These are phyloP conservation scores for Xeromyces bisporus DNA, from an alignment of 495 filamentous ascomycete genomes.

Conservation along the genomic window DNA sequence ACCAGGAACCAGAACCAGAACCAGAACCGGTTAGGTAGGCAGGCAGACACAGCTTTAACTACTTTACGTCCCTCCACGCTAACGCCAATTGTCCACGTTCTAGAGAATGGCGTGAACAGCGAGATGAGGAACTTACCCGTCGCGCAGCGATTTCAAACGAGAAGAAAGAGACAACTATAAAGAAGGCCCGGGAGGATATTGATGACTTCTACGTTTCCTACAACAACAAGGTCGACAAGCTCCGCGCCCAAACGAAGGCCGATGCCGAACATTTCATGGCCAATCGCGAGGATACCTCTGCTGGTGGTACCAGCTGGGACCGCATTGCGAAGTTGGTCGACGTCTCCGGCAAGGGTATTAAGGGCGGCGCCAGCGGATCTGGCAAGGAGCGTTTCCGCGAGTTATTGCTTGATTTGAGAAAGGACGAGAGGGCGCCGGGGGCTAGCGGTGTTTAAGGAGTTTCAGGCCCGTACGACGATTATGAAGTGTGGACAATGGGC, in stretches of 20 bases:
- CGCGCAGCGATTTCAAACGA: slow-evolving; percentile 59
- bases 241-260: slow-evolving; percentile 59
- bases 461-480: too few relatives aligned
- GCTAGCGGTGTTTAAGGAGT: slow-evolving; percentile 34
- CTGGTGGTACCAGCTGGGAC: slow-evolving; percentile 95
- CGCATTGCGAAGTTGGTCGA: slow-evolving; percentile 94
- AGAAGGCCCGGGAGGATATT: slow-evolving; percentile 73
- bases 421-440: slow-evolving; percentile 88
- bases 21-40: slow-evolving; percentile 63
- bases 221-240: slow-evolving; percentile 91
- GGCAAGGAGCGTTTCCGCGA: slow-evolving; percentile 94
- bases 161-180: slow-evolving; percentile 65
- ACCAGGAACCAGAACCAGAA: slow-evolving; percentile 50
- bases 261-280: slow-evolving; percentile 92
- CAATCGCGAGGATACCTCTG: slow-evolving; percentile 75
- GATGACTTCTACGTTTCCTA: slow-evolving; percentile 99
- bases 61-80: too few relatives aligned
- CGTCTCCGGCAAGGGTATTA: slow-evolving; percentile 79
- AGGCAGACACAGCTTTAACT: too few relatives aligned
- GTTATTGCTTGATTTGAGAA: slow-evolving; percentile 69
- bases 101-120: slow-evolving; percentile 82
- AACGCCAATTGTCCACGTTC: too few relatives aligned
- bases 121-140: slow-evolving; percentile 57
- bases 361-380: slow-evolving; percentile 67
- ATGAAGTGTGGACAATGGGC: too few relatives aligned